Conservation (phyloP, 371 early-diverging fungal genomes). For the Haplosporangium sp. region DNA sequence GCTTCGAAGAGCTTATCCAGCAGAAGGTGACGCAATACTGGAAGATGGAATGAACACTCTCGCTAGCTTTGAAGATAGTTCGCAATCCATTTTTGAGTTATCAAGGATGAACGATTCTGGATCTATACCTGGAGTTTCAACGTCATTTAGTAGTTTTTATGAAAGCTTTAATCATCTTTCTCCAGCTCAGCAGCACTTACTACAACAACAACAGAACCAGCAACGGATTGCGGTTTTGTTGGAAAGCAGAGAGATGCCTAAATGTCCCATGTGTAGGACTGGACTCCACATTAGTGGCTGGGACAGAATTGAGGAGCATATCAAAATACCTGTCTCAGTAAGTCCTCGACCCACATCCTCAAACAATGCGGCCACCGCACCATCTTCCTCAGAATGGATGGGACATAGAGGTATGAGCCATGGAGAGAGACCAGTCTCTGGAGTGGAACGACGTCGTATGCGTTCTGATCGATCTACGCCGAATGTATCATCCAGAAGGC, state of each 20-base stretch:
- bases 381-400: slow-evolving; percentile 24
- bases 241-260: slow-evolving; percentile 49
- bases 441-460: slow-evolving; percentile 34
- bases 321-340: slow-evolving; percentile 40
- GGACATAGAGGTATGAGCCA: slow-evolving; percentile 8
- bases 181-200: slow-evolving; percentile 25
- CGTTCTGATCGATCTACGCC: slow-evolving; percentile 21
- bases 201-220: slow-evolving; percentile 36
- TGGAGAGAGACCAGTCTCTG: slow-evolving; percentile 36
- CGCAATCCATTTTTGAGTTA: slow-evolving; percentile 38
- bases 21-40: slow-evolving; percentile 25
- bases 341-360: slow-evolving; percentile 23
- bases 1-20: slow-evolving; percentile 45
- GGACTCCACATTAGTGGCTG: slow-evolving; percentile 47
- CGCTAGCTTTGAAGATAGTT: slow-evolving; percentile 4
- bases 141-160: slow-evolving; percentile 11
- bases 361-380: not conserved
- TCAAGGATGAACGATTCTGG: slow-evolving; percentile 39
- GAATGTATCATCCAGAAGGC: slow-evolving; percentile 14
- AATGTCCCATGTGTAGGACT: slow-evolving; percentile 56
- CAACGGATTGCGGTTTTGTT: slow-evolving; percentile 42
- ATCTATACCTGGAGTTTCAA: slow-evolving; percentile 14
- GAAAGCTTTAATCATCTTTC: slow-evolving; percentile 26
- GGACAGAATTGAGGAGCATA: slow-evolving; percentile 50
- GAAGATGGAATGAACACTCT: not conserved